Evolutionary conservation across 345 rosid genomes (phyloP), one percentile per base, ranked within the genome.

Genomic region (Trapa bicornis): DNA sequence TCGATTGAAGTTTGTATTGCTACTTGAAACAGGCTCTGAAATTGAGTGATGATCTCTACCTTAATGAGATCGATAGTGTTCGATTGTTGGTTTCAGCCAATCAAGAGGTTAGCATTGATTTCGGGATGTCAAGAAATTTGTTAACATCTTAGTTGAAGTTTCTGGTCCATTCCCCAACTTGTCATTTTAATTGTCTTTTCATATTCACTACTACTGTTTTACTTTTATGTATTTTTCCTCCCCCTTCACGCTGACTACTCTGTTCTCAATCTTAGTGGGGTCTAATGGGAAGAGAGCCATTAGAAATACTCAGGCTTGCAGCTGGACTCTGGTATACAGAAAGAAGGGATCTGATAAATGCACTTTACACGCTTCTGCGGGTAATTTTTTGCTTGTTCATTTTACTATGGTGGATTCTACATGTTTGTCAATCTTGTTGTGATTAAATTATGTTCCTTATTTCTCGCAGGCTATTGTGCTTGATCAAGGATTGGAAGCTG

Each of bases 261-360:
- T 58, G 61, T 50, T 75, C 62, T 48, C 68, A 50, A 72, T 73
- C 47, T 22, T 75, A 94, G 97, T 86, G 91, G 84, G 91, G 91
- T 61, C 77, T 94, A 73, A 75, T 87, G 84, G 99, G 97, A 74
- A 84, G 99, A 61, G 92, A 80, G 64, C 88, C 82, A 3, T 66
- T 79, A 64, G 99, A 94, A 78, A 82, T 94, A 75, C 81, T 86
- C 53, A 95, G 97, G 50, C 91, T 94, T 79, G 88, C 99, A 22
- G 82, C 86, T 41, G 99, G 99, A 68, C 86, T 93, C 47, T 90
- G 98, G 98, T 93, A 93, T 73, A 83, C 96, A 9, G 96, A 87
- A 80, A 88, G 98, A 71, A 83, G 94, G 70, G 96, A 93, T 79
- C 74, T 85, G 72, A 68, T 88, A 77, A 88, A 89, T 70, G 83